Evolutionary conservation across 345 rosid species (phyloP).

Genomic region (Syzygium grande): DNA sequence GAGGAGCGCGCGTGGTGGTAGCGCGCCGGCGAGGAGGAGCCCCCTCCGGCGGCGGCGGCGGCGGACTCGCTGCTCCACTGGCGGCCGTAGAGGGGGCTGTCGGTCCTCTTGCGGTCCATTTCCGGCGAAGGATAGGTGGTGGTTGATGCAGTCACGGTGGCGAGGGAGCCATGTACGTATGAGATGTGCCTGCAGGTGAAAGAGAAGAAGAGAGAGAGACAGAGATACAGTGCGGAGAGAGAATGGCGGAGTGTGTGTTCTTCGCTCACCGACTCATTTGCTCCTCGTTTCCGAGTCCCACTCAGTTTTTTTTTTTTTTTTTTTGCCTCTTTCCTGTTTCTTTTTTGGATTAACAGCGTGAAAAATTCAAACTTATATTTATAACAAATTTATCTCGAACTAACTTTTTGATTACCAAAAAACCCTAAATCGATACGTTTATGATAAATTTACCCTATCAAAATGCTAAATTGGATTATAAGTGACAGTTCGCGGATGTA

Average conservation of each 20-base stretch:
- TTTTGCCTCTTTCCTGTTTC: too few relatives aligned
- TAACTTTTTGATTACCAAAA: not conserved
- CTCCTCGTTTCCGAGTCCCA: not conserved
- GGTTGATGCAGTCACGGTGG: not conserved
- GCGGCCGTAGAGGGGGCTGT: constrained; percentile 62
- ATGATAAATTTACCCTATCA: rapidly evolving
- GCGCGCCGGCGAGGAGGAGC: constrained; percentile 57
- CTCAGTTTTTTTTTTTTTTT: not conserved
- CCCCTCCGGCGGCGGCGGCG: constrained; percentile 33
- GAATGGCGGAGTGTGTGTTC: not conserved
- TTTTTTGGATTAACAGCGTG: not conserved
- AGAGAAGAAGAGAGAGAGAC: not conserved
- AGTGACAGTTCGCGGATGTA: too few relatives aligned
- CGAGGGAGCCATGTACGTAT: not conserved
- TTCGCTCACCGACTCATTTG: not conserved
- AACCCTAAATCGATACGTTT: rapidly evolving
- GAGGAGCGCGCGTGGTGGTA: constrained; percentile 60
- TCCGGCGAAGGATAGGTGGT: not conserved
- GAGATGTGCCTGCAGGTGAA: not conserved
- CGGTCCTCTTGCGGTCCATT: constrained; percentile 78
- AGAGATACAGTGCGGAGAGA: not conserved
- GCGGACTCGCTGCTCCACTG: constrained; percentile 69
- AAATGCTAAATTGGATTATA: rapidly evolving
- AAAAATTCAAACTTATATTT: not conserved
- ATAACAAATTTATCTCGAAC: rapidly evolving